Evolutionary conservation across 2,329 filamentous ascomycete species (phyloP), one percentile per base, ranked within the genome.

Genomic region (Blastomyces parvus): DNA sequence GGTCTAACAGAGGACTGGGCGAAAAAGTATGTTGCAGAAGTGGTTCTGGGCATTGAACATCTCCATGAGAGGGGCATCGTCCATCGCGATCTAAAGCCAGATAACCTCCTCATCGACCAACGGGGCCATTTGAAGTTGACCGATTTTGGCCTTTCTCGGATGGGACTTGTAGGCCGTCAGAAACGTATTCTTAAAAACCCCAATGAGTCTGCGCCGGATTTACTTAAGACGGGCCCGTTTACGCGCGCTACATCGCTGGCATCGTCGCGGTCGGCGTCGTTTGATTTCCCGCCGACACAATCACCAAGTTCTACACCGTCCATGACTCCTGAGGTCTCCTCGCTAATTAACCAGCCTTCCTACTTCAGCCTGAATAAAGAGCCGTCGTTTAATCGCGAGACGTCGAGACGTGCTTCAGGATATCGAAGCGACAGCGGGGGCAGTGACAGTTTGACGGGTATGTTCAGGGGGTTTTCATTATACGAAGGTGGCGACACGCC

Each of bases 111-210:
- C 61, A 99, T 99, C 69, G 95, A 99, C 72, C 91, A 95, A 70
- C 96, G 91, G 71, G 94, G 94, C 1, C 94, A 99, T 77, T 79
- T 99, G 63, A 99, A 99, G 77, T 81, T 99, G 70, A 99, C 95
- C 0, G 94, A 99, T 74, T 99, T 99, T 78, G 94, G 94, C 65
- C 81, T 99, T 33, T 99, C 94, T 14, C 87, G 94, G 36, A 97
- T 99, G 93, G 95, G 94, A 73, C 81, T 99, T 66, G 89, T 99
- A 65, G 94, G 94, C 64, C 89, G 94, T 70, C 94, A 99, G 77
- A 97, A 99, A 79, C 87, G 94, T 70, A 91, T 93, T 27, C 81
- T 97, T 58, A 94, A 78, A 84, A 86, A 83, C 72, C 81, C 86
- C 36, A 86, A 86, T 40, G 93, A 99, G 67, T 86, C 88, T n/a